phyloP scores from a whole-genome alignment of 352 stramenopile genomes.

The Pythium periplocum region DNA sequence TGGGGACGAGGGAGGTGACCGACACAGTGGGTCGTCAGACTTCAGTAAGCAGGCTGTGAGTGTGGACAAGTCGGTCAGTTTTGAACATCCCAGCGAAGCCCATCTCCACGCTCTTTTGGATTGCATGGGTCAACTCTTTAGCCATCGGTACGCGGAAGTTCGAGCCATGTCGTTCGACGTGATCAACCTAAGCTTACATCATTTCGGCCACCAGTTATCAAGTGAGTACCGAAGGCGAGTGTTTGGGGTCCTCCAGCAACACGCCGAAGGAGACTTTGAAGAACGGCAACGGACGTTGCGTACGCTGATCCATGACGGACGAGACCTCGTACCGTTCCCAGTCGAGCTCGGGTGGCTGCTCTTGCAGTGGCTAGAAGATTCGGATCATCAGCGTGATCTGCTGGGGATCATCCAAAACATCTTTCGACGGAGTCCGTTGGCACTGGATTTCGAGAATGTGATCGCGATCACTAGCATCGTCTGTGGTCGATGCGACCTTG shows the following conservation, averaged over 20 bases:
- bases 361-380: conserved; percentile 69
- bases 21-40: no score
- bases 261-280: conserved; percentile 46
- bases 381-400: conserved; percentile 74
- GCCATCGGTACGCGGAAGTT: conserved; percentile 62
- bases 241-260: conserved; percentile 48
- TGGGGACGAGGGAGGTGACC: no score
- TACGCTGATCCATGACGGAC: conserved; percentile 56
- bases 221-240: conserved; percentile 38
- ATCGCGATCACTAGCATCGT: conserved; percentile 69
- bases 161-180: conserved; percentile 72
- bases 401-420: conserved; percentile 72
- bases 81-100: not conserved
- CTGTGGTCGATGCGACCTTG: conserved; percentile 57
- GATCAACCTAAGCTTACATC: conserved; percentile 53
- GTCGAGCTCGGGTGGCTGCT: conserved; percentile 72
- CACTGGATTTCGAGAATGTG: conserved; percentile 57
- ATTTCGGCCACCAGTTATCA: conserved; percentile 51
- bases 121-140: conserved; percentile 66
- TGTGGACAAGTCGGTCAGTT: no score
- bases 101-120: conserved; percentile 52
- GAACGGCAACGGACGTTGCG: conserved; percentile 62
- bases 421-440: conserved; percentile 45
- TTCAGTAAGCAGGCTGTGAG: no score
- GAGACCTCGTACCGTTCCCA: conserved; percentile 58